These are phyloP conservation scores for Hypoxylon sp. DNA, from an alignment of 2,329 filamentous ascomycete species.

Conservation along the genomic window DNA sequence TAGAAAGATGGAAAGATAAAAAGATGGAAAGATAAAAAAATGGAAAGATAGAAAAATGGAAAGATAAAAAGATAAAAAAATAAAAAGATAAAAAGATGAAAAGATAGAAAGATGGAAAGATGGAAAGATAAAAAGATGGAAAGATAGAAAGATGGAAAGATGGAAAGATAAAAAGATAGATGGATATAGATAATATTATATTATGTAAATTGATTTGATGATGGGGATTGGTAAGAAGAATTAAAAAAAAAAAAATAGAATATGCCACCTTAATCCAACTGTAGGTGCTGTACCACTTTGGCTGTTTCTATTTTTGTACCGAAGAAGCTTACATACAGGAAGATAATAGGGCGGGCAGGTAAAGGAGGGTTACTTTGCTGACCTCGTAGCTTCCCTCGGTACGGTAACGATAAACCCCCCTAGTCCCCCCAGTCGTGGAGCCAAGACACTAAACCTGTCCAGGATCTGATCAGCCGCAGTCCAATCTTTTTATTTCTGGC, in stretches of 20 bases:
- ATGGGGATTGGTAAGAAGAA: conserved; percentile 17
- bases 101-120: too few species aligned
- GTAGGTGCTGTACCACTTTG: neutral
- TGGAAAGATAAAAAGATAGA: too few species aligned
- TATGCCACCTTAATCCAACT: conserved; percentile 10
- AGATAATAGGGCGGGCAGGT: neutral
- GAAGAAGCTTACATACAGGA: conserved; percentile 29
- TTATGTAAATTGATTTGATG: neutral
- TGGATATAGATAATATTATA: neutral
- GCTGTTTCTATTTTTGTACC: conserved; percentile 37
- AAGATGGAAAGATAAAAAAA: too few species aligned
- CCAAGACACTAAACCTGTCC: conserved; percentile 14
- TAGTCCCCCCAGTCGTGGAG: neutral
- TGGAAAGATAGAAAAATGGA: too few species aligned
- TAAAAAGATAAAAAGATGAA: too few species aligned
- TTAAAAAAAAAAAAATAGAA: neutral
- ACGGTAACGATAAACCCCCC: conserved; percentile 9
- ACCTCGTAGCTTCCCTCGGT: conserved; percentile 5
- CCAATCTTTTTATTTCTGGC: conserved; percentile 37
- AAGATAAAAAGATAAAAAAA: too few species aligned
- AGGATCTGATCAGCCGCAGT: conserved; percentile 40
- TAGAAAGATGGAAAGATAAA: too few species aligned
- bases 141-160: too few species aligned
- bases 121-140: too few species aligned
- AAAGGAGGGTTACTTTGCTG: conserved; percentile 12